A percentile compares a stretch with the other conserved stretches of the same genome.
These are phyloP conservation scores for Aspergillus brunneoviolaceus DNA, from an alignment of 2,329 filamentous ascomycete species.

Conservation along the genomic window DNA sequence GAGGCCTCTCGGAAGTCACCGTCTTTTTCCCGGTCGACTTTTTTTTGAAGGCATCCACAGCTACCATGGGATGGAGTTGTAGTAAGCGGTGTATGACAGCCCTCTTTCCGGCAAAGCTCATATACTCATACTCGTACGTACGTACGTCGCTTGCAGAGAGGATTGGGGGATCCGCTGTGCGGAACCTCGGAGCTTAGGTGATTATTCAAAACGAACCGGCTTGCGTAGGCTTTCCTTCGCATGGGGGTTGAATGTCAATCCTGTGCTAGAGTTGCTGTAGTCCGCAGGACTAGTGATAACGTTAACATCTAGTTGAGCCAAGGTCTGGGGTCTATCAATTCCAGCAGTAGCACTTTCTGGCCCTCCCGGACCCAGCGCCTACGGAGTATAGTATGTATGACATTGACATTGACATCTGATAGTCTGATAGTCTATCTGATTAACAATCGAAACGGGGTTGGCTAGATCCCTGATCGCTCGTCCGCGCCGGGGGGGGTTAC, in stretches of 20 bases:
- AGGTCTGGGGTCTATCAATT: background rate
- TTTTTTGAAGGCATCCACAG: background rate
- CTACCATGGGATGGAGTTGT: background rate
- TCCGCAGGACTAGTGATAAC: background rate
- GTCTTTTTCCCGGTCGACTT: background rate
- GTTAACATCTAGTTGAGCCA: background rate
- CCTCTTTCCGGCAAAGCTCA: background rate
- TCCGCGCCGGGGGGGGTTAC: too few relatives aligned
- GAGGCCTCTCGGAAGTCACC: background rate
- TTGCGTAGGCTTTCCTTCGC: background rate
- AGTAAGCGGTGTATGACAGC: background rate
- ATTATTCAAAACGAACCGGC: background rate
- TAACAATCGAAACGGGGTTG: background rate
- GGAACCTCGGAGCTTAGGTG: background rate
- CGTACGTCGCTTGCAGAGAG: too few relatives aligned
- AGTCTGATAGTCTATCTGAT: background rate
- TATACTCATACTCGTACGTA: too few relatives aligned
- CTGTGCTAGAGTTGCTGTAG: too few relatives aligned
- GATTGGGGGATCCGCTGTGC: background rate
- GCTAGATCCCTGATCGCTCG: background rate
- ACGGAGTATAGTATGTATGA: too few relatives aligned
- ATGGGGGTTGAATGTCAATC: background rate
- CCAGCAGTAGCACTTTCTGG: background rate
- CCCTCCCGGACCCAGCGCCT: too few relatives aligned
- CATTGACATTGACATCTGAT: background rate